Base-by-base conservation (phyloP, 768 basidiomycete species). In the Mycena vitilis region DNA sequence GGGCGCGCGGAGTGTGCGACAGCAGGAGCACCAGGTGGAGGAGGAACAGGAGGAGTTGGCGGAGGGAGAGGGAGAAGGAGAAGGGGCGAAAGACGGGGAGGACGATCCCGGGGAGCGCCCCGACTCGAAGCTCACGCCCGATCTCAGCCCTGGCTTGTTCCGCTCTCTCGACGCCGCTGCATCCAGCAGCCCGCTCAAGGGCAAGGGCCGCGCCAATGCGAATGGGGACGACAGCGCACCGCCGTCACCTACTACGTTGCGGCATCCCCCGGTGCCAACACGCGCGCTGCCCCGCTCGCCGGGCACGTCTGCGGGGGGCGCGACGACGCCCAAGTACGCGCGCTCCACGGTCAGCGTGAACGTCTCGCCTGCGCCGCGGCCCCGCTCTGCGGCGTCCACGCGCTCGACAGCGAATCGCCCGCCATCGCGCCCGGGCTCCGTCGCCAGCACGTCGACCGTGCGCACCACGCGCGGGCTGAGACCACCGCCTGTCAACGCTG, bases 61-160 rank as follows among this genome's bases (percentile, higher is more conserved):
- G 60, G 76, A 5, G 30, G 30, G 3, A 5, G 74, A 77, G 47
- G 74, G 73, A 12, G 67, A 74, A 42, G 75, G 63, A 40, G 70
- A 70, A 53, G 73, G 64, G 20, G 73, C 71, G 55, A 72, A 56
- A 11, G 47, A 38, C 8, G 59, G 59, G 5, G 60, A 63, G 6
- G 57, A 16, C 16, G 57, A 51, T 51, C 37, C 16, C 3, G 65
- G 61, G 30, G 66, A 71, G 69, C 77, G 89, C 20, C 92, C 92
- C 3, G 92, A 94, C 71, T 93, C 91, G 7, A 93, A 93, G 73
- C 81, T 93, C 11, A 91, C 90, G 3, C 91, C 91, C 22, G 82
- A 74, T 42, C 61, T 63, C 6, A 54, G 69, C 16, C 47, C 53
- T 18, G 55, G 59, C 7, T n/a, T 65, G 6, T 45, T 56, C n/a